Evolutionary conservation across 2,329 filamentous ascomycete species (phyloP), one percentile per base, ranked within the genome.

Genomic region (Colletotrichum liaoningense): DNA sequence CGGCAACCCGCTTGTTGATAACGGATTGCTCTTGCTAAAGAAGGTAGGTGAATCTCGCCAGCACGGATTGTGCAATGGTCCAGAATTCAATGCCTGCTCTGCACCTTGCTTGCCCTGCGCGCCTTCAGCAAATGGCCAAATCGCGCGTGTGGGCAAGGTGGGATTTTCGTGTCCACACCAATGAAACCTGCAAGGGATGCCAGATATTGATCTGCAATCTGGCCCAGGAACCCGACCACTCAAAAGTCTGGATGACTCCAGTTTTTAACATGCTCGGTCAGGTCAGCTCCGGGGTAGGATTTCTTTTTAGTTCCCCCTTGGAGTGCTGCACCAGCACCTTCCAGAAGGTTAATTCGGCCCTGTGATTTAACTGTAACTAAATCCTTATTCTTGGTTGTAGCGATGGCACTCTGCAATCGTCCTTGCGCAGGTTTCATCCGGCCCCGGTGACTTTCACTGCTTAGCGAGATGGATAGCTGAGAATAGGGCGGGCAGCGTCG

Each of bases 321-420:
- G 6, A 22, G 16, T 28, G n/a, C 12, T 52, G 22, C 38, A 52
- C 35, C 59, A 65, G 67, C 70, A 57, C 49, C 67, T 42, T 66
- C 60, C 56, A 73, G 55, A 73, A 73, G 67, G 70, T 70, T 73
- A 73, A 60, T 57, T 73, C 70, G 46, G 70, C 70, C 67, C 60
- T 70, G 60, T 42, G 60, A 65, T 65, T 52, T 24, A 30, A 60
- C 4, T 62, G 63, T 35, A 24, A 60, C 46, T 30, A 16, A 6
- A 16, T 64, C 33, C 59, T 52, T 46, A 26, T 46, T 24, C 59
- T 38, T 19, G 30, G 63, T 55, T n/a, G 67, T 22, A 5, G 19
- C 26, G 22, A 73, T 69, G 70, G 6, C 12, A 69, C 66, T 33
- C 26, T 73, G 67, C 55, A 60, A 38, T 42, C 28, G 67, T 52